phyloP scores from a whole-genome alignment of 768 basidiomycete species.

The Suillus tomentosus region DNA sequence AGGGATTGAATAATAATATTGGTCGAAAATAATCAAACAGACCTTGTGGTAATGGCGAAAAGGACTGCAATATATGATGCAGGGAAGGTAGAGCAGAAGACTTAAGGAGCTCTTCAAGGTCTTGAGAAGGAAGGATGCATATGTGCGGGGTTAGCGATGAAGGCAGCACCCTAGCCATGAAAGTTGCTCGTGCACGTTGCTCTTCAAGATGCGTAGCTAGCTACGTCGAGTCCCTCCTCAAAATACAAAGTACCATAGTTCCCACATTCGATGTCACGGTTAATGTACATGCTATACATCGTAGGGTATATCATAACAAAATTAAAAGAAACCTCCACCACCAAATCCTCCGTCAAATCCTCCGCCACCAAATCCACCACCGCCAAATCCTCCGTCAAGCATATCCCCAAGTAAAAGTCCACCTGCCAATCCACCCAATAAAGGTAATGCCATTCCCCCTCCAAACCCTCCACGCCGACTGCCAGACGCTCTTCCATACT shows the following conservation, averaged over 20 bases:
- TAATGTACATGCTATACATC: background rate
- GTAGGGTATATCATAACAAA: background rate
- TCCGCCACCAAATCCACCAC: constrained; percentile 25
- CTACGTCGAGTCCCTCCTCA: background rate
- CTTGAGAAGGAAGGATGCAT: constrained; percentile 70
- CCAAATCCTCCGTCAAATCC: constrained; percentile 24
- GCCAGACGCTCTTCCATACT: background rate
- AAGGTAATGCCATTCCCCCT: constrained; percentile 41
- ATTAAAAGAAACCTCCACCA: constrained; percentile 23
- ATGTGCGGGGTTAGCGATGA: constrained; percentile 81
- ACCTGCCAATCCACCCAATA: constrained; percentile 50
- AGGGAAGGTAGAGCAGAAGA: constrained; percentile 66
- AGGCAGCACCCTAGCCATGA: constrained; percentile 59
- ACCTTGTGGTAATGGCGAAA: constrained; percentile 85
- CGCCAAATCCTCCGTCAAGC: constrained; percentile 41
- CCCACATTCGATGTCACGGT: constrained; percentile 1
- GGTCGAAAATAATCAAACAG: constrained; percentile 19
- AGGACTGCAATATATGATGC: constrained; percentile 77
- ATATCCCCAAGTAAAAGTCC: constrained; percentile 51
- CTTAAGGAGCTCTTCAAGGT: constrained; percentile 63
- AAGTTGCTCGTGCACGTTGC: background rate
- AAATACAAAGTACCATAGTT: background rate
- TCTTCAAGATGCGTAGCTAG: background rate
- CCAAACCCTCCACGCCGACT: constrained; percentile 19
- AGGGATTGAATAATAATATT: constrained; percentile 10